These are phyloP conservation scores for Dioscorea zingiberensis DNA, from an alignment of 106 monocot genomes.

Conservation along the genomic window DNA sequence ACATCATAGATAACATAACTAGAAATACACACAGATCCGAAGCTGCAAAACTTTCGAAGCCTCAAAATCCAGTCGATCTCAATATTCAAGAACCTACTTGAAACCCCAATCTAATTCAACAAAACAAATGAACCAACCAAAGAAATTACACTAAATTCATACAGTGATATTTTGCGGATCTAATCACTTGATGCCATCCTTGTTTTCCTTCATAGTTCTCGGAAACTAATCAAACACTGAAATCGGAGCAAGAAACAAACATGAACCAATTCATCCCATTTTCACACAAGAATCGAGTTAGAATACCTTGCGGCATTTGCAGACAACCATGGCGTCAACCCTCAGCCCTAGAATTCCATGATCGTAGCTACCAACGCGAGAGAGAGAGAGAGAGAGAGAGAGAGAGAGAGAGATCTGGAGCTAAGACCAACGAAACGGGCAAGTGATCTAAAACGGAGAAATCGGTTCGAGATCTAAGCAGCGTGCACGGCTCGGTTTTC, in stretches of 20 bases:
- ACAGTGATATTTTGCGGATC: background rate
- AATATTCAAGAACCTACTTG: too few species aligned
- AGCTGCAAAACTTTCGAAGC: too few species aligned
- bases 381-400: background rate
- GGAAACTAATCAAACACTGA: background rate
- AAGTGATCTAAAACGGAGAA: background rate
- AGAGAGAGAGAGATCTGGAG: background rate
- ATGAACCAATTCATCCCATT: too few species aligned
- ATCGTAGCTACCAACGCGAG: background rate
- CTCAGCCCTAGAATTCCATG: background rate
- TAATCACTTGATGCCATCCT: too few species aligned
- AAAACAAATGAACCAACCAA: background rate
- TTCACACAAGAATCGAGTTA: background rate
- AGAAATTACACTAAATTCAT: background rate
- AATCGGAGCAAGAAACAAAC: background rate
- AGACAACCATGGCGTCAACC: conserved; percentile 56
- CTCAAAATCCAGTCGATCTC: too few species aligned
- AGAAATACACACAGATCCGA: too few species aligned
- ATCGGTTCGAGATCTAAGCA: too few species aligned
- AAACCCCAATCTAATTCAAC: too few species aligned
- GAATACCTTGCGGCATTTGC: conserved; percentile 89
- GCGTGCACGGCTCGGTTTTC: too few species aligned
- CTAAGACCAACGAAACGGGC: background rate
- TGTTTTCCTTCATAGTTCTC: background rate
- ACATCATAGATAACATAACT: too few species aligned